phyloP scores from a whole-genome alignment of 306 rosid species.

The Abrus precatorius region DNA sequence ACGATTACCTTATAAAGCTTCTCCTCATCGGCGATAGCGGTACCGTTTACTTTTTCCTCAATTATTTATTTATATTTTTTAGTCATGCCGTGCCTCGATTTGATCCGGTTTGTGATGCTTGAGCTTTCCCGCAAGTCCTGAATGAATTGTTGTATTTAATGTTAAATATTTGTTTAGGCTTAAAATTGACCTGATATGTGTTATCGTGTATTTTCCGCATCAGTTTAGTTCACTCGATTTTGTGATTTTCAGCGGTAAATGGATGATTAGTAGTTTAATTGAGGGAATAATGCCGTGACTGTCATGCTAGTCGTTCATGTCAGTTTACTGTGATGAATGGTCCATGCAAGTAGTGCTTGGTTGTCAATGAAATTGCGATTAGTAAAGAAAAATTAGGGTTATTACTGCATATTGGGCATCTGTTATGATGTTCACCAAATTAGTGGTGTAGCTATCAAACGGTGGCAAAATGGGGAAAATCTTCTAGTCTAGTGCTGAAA shows the following conservation, averaged over 20 bases:
- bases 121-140: background rate
- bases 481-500: background rate
- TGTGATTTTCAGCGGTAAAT: conserved; percentile 18
- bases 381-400: background rate
- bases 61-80: background rate
- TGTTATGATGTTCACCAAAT: conserved; percentile 24
- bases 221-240: background rate
- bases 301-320: background rate
- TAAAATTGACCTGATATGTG: conserved; percentile 6
- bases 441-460: background rate
- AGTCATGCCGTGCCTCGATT: background rate
- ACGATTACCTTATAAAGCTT: conserved; percentile 93
- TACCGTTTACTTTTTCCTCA: conserved; percentile 44
- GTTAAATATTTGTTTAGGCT: background rate
- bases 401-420: background rate
- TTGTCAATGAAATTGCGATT: background rate
- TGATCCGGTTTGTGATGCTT: conserved; percentile 29
- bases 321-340: conserved; percentile 8
- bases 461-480: background rate
- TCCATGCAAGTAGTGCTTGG: background rate
- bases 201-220: background rate
- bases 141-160: background rate
- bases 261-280: background rate
- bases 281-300: background rate
- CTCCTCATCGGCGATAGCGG: conserved; percentile 99